Evolutionary conservation across 2,329 filamentous ascomycete species (phyloP), one percentile per base, ranked within the genome.

Genomic region (Colletotrichum tabaci): DNA sequence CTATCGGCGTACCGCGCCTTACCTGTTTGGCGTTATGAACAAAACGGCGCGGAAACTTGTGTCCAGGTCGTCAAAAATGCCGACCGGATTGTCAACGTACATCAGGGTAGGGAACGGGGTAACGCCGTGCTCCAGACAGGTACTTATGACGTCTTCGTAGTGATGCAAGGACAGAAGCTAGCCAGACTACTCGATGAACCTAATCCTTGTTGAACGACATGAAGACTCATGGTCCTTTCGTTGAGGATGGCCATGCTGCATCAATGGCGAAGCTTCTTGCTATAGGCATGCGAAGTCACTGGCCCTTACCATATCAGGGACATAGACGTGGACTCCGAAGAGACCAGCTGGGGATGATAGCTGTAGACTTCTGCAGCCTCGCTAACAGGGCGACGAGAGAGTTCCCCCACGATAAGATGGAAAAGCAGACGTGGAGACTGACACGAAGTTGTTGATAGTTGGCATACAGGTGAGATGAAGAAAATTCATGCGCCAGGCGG

Each of bases 391-490:
- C 92, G 65, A 90, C 82, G 21, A 85, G 83, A 7, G 91, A 91
- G 5, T 84, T 86, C 18, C 87, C 87, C 93, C 93, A 96, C 69
- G 88, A 91, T 81, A 95, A 93, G 60, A 96, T 86, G 2, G 93
- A 95, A 61, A 95, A 86, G 73, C 91, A 88, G 80, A 95, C 78
- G 4, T 84, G 76, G 12, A 94, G 83, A 71, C 90, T 92, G 1
- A 93, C 55, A 94, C 85, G 78, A 94, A 96, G 73, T 89, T 91
- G 18, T 91, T 93, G 76, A 95, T 85, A 15, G 89, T 89, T 1
- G 92, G 92, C n/a, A 93, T 76, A 13, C 85, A 38, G 9, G 8
- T 38, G 35, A 38, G 35, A 38, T 38, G 35, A 38, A 10, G 35
- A 38, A 9, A 38, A 10, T 2, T 8, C 35, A 38, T 35, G 8